Percentiles rank a stretch among this genome's conserved stretches.
phyloP scores from a whole-genome alignment of 2,329 filamentous ascomycete genomes.

The Neonectria ditissima region DNA sequence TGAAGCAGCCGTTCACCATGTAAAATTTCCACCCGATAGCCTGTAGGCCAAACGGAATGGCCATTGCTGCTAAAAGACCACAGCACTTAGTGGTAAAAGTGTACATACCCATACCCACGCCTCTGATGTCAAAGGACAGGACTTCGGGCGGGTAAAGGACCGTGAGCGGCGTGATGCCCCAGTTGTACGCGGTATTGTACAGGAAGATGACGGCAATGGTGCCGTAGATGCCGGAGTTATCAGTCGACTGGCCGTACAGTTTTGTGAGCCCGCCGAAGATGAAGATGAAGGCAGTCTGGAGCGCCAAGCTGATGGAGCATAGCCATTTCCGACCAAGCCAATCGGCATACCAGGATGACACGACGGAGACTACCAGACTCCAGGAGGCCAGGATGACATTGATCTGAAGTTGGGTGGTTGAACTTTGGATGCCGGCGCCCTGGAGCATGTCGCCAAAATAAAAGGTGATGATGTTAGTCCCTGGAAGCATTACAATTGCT shows the following conservation, averaged over 20 bases:
- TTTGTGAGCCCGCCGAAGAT: constrained; percentile 24
- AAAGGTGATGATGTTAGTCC: constrained; percentile 37
- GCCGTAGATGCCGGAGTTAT: constrained; percentile 47
- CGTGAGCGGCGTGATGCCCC: constrained; percentile 45
- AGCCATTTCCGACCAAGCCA: constrained; percentile 29
- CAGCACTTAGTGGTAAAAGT: constrained; percentile 33
- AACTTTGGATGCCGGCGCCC: constrained; percentile 57
- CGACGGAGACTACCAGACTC: constrained; percentile 34
- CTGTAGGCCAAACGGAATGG: constrained; percentile 31
- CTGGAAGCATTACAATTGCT: constrained; percentile 29
- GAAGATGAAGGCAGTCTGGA: constrained; percentile 18
- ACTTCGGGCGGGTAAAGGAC: constrained; percentile 61
- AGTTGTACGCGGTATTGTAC: constrained; percentile 61
- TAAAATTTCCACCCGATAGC: constrained; percentile 41
- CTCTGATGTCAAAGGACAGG: constrained; percentile 61
- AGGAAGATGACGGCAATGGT: constrained; percentile 62
- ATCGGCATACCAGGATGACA: constrained; percentile 25
- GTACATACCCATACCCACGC: constrained; percentile 44
- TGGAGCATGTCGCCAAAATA: constrained; percentile 53
- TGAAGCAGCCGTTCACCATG: constrained; percentile 41
- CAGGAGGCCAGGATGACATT: constrained; percentile 39
- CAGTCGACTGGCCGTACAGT: constrained; percentile 41
- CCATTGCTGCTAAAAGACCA: constrained; percentile 29
- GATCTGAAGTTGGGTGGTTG: constrained; percentile 54
- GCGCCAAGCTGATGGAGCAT: constrained; percentile 9